Conservation (phyloP, 495 filamentous ascomycete genomes). For the Sabuloglossum arenarium region DNA sequence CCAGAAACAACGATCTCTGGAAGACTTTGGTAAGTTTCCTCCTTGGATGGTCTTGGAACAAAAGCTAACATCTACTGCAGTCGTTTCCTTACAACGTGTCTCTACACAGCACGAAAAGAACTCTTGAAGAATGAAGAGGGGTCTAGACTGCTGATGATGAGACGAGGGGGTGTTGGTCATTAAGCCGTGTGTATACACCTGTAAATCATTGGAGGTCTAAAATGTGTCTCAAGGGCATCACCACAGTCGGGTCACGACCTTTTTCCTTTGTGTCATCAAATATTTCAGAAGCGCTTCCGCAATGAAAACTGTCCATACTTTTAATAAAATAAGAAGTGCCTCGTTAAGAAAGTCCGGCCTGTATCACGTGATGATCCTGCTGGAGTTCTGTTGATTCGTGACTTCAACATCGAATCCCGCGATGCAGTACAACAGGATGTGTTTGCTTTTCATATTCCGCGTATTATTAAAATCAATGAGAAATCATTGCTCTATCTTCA, state of each 20-base stretch:
- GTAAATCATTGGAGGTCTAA: not conserved
- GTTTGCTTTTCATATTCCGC: no score
- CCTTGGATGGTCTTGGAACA: not conserved
- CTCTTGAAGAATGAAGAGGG: not conserved
- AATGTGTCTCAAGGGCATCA: not conserved
- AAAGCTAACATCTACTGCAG: conserved; percentile 20
- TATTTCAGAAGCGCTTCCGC: not conserved
- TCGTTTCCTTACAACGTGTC: conserved; percentile 67
- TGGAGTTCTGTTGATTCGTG: no score
- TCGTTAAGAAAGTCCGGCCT: no score
- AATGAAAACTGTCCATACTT: not conserved
- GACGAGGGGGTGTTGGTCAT: not conserved
- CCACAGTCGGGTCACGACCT: not conserved
- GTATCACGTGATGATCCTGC: no score
- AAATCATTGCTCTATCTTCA: no score
- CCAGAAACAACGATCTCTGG: conserved; percentile 51
- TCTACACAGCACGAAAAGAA: conserved; percentile 63
- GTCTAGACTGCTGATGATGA: not conserved
- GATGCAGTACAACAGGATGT: no score
- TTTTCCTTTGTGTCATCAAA: not conserved
- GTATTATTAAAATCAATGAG: no score
- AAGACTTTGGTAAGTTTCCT: conserved; percentile 59
- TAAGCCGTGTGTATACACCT: not conserved
- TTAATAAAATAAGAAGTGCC: not conserved
- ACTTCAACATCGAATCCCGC: no score